These are phyloP conservation scores for Rhizoclosmatium globosum DNA, from an alignment of 192 early-diverging fungal species.

Conservation along the genomic window DNA sequence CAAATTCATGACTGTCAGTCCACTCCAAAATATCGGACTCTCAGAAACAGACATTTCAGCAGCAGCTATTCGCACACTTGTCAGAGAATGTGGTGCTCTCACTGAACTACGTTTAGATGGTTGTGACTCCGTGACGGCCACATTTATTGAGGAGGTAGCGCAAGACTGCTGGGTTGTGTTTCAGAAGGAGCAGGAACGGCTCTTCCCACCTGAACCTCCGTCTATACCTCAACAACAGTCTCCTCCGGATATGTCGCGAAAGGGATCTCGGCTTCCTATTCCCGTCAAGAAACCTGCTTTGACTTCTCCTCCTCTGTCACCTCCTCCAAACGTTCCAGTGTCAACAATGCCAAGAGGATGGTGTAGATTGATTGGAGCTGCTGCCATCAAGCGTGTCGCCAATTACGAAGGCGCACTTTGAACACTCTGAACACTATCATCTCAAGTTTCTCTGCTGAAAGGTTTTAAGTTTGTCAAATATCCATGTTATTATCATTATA, in stretches of 20 bases:
- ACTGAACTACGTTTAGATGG: conserved; percentile 33
- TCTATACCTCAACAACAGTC: background rate
- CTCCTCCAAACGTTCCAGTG: background rate
- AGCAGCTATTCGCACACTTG: conserved; percentile 9
- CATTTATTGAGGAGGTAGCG: conserved; percentile 33
- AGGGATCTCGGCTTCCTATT: conserved; percentile 26
- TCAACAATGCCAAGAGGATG: background rate
- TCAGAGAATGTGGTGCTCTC: conserved; percentile 34
- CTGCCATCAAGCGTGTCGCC: conserved; percentile 22
- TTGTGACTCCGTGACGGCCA: conserved; percentile 22
- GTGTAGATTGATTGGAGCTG: conserved; percentile 21
- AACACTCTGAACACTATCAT: background rate
- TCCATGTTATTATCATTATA: too few species aligned
- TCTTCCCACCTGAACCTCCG: too few species aligned
- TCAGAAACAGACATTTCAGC: conserved; percentile 8
- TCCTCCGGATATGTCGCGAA: conserved; percentile 6
- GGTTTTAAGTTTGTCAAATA: too few species aligned
- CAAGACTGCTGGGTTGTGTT: conserved; percentile 28
- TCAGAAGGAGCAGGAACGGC: background rate
- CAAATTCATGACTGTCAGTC: conserved; percentile 27
- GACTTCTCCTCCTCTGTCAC: background rate
- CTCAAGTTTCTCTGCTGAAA: too few species aligned
- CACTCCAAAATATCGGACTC: background rate
- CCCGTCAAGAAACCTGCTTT: conserved; percentile 5
- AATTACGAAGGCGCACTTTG: conserved; percentile 20